These are phyloP conservation scores for Neostapfia colusana DNA, from an alignment of 176 grass and related monocot genomes.

Conservation along the genomic window DNA sequence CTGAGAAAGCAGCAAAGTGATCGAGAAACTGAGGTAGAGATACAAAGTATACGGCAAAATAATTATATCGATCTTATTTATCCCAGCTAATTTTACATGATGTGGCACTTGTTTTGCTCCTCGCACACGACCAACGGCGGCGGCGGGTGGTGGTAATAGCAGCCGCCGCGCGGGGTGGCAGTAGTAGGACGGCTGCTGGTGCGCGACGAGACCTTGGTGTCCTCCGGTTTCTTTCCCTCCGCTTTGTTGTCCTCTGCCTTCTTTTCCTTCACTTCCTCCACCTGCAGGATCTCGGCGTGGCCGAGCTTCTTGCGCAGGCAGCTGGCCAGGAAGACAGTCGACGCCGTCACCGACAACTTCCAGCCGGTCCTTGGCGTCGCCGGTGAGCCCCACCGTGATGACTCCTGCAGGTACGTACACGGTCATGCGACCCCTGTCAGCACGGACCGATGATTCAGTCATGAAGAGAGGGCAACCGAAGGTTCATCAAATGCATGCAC, in stretches of 20 bases:
- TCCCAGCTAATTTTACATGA: conserved; percentile 30
- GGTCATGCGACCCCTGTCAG: background rate
- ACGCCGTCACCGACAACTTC: conserved; percentile 61
- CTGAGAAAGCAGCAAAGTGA: background rate
- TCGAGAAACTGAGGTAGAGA: background rate
- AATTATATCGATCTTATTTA: background rate
- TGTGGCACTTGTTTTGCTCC: conserved; percentile 22
- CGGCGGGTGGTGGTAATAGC: background rate
- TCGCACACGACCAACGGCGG: conserved; percentile 35
- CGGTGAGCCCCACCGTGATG: conserved; percentile 40
- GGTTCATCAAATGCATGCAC: background rate
- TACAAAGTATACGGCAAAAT: too few species aligned
- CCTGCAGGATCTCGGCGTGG: conserved; percentile 44
- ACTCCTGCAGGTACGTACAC: conserved; percentile 24
- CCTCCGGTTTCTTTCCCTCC: conserved; percentile 5
- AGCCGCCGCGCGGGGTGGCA: background rate
- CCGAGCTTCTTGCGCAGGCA: conserved; percentile 60
- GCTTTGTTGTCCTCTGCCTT: too few species aligned
- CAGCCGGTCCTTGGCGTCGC: conserved; percentile 52
- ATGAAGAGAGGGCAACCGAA: too few species aligned
- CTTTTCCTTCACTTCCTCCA: conserved; percentile 58
- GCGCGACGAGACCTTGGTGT: conserved; percentile 15
- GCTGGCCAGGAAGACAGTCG: conserved; percentile 51
- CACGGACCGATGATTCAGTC: background rate
- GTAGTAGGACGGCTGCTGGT: background rate